Base-by-base conservation (phyloP, 2,329 filamentous ascomycete genomes). In the Trichoderma arundinaceum region DNA sequence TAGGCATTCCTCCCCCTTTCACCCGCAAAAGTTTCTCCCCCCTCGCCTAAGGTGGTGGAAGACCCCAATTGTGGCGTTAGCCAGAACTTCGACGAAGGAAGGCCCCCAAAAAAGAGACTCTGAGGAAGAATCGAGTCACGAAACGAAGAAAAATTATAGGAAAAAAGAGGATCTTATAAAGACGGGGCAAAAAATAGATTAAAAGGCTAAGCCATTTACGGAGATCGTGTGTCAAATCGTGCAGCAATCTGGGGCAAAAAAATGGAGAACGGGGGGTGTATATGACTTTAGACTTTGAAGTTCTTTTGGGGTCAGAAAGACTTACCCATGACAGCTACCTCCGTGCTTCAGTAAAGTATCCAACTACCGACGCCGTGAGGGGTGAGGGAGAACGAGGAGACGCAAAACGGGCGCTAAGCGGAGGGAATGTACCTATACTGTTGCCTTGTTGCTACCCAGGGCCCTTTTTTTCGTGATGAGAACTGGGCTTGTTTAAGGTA, bases 141-240 rank as follows among this genome's bases (percentile, higher is more conserved):
- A 52, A 61, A 32, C n/a, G 22, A 32, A 53, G 53, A 44, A 53
- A 52, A 52, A 51, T 22, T 5, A 41, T 28, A 44, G 39, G 7
- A 44, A 38, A 54, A 56, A 44, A 63, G 49, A 63, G 57, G 48
- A 63, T 46, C 48, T 35, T 35, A 8, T 41, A 38, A 63, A 17
- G 41, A 41, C 15, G 46, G 60, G 49, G 60, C 39, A 17, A 44
- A 52, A 46, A 38, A 54, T 63, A 54, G 28, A 63, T 46, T 35
- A 28, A 35, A 28, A 9, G 15, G 46, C 66, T 66, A 68, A 48
- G 32, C 58, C 49, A 48, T 49, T 66, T 66, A 56, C 53, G 63
- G 67, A 68, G 62, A 68, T 64, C 43, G 63, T 59, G 44, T 52
- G 66, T 68, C 67, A 68, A 63, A 68, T 68, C 58, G 58, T 68